phyloP scores from a whole-genome alignment of 371 early-diverging fungal species.

The Mortierella sp. region DNA sequence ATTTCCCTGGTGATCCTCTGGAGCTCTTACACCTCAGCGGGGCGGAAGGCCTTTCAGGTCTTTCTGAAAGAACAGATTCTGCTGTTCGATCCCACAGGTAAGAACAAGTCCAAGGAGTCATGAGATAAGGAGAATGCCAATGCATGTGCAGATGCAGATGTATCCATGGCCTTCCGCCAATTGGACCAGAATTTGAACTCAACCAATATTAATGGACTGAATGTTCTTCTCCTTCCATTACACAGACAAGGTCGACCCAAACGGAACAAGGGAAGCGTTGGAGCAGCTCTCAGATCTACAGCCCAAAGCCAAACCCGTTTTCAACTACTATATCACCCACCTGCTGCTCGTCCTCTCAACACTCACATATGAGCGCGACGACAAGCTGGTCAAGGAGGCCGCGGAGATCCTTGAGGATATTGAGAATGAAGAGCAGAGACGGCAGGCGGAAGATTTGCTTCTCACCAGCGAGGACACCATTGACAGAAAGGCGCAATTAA shows the following conservation, averaged over 20 bases:
- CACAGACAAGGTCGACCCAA: conserved; percentile 43
- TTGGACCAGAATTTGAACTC: background rate
- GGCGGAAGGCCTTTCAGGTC: conserved; percentile 26
- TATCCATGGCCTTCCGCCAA: background rate
- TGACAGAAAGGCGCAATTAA: conserved; percentile 26
- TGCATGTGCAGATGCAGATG: background rate
- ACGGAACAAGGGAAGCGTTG: conserved; percentile 41
- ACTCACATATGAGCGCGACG: conserved; percentile 66
- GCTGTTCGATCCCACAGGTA: conserved; percentile 46
- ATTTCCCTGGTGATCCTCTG: conserved; percentile 22
- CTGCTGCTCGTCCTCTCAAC: conserved; percentile 45
- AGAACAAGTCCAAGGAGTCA: background rate
- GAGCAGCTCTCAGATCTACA: conserved; percentile 24
- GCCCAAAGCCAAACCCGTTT: conserved; percentile 18
- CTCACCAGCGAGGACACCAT: conserved; percentile 39
- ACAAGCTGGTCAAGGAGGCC: conserved; percentile 59
- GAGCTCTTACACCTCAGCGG: conserved; percentile 31
- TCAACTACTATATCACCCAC: conserved; percentile 45
- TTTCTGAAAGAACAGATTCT: conserved; percentile 39
- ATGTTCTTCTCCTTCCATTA: background rate
- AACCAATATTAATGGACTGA: background rate
- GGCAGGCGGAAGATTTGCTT: conserved; percentile 22
- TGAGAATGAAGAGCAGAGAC: conserved; percentile 16
- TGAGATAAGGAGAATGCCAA: background rate
- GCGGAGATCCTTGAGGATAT: conserved; percentile 28